Conservation (phyloP, 805 yeast species). For the Metschnikowia similis region DNA sequence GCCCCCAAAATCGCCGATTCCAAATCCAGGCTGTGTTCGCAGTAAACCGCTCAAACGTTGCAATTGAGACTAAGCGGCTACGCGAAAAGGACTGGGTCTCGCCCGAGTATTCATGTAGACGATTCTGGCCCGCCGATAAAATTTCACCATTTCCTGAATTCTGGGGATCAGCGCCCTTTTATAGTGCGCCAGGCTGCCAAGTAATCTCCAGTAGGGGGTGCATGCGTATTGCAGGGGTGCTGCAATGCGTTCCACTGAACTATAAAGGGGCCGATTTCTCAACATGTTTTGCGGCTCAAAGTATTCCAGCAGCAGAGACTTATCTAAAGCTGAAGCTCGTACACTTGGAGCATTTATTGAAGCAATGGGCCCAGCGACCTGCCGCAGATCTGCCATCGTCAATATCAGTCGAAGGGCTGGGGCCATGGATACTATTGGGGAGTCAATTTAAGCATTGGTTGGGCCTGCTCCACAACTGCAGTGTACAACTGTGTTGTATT, state of each 20-base stretch:
- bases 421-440: too few species aligned
- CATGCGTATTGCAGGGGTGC: slow-evolving; percentile 2
- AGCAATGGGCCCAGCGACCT: too few species aligned
- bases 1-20: not conserved
- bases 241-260: not conserved
- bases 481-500: too few species aligned
- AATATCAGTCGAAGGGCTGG: too few species aligned
- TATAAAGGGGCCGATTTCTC: not conserved
- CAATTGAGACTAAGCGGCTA: not conserved
- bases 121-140: not conserved
- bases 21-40: not conserved
- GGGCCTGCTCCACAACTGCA: too few species aligned
- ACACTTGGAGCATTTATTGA: too few species aligned
- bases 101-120: not conserved
- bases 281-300: too few species aligned
- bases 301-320: too few species aligned
- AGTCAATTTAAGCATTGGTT: too few species aligned
- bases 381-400: too few species aligned
- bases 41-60: not conserved
- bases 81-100: not conserved
- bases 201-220: slow-evolving; percentile 1
- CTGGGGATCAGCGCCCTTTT: not conserved
- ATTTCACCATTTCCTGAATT: not conserved
- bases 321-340: too few species aligned
- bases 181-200: not conserved